Evolutionary conservation across 2,329 filamentous ascomycete genomes (phyloP), one percentile per base, ranked within the genome.

Genomic region (Ophiosphaerella narmari): DNA sequence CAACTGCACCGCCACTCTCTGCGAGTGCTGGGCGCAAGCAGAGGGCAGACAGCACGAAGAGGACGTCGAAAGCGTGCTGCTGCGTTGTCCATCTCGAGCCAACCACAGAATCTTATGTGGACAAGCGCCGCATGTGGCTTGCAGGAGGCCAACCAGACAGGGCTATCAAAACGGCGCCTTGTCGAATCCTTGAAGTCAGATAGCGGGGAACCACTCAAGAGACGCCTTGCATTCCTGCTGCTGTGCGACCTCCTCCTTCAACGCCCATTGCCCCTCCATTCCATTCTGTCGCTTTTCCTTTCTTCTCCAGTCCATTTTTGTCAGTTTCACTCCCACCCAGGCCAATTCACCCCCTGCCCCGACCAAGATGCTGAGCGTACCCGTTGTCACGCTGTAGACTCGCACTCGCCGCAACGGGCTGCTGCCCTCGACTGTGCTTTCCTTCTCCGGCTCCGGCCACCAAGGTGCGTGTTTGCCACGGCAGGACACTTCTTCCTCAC

Each of bases 161-260:
- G 56, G 52, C 66, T 52, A 57, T 52, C 44, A 59, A 58, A 59
- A 62, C 63, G 62, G 62, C 65, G 67, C 61, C 66, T 65, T 63
- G 60, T 65, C 53, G 59, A 56, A 48, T 54, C 52, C 58, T 59
- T 56, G 57, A 52, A 55, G 53, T 54, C 48, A 59, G 59, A 60
- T 63, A 58, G 62, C 61, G 60, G 66, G 66, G 55, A 59, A 52
- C 58, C 58, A 62, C 59, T 57, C 55, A 57, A 50, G 50, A 53
- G 46, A 52, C 59, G 57, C 60, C 66, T 63, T 58, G 50, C 68
- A 64, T 63, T 66, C 65, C 62, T 44, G 23, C 16, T 48, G 52
- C 50, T 63, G 64, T 65, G 60, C 64, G 59, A 70, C 66, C 59
- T 65, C 60, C 46, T 50, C 46, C 48, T 57, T 52, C 56, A 42